phyloP scores from a whole-genome alignment of 768 basidiomycete genomes.

The Mycena capillaripes region DNA sequence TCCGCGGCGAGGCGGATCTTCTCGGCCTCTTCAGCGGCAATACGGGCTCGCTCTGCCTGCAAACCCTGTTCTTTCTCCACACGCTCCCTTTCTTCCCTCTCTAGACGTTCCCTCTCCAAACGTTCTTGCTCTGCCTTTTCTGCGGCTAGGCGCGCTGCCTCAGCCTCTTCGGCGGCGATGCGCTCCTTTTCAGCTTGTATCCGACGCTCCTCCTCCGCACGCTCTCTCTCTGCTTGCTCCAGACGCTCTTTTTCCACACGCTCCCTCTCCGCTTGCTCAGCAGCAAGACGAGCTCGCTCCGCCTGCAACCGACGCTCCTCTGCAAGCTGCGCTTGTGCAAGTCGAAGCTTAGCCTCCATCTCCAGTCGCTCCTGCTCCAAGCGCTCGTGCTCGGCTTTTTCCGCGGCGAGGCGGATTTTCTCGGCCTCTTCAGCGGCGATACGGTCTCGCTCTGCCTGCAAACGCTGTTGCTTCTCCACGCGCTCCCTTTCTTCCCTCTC shows the following conservation, averaged over 20 bases:
- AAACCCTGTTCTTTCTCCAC: constrained; percentile 22
- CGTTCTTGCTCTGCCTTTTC: constrained; percentile 27
- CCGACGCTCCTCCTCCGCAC: constrained; percentile 29
- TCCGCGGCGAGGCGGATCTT: constrained; percentile 18
- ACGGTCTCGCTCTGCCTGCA: constrained; percentile 39
- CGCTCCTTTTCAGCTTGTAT: constrained; percentile 23
- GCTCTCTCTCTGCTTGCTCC: constrained; percentile 24
- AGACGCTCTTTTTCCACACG: constrained; percentile 22
- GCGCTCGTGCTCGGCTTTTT: constrained; percentile 30
- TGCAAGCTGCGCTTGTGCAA: constrained; percentile 39
- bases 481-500: constrained; percentile 27
- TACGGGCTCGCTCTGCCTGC: constrained; percentile 24
- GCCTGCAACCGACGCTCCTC: constrained; percentile 38
- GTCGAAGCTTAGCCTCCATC: constrained; percentile 37
- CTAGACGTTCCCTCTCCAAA: constrained; percentile 9
- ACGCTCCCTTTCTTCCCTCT: constrained; percentile 16
- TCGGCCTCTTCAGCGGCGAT: constrained; percentile 36
- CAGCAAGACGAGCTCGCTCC: constrained; percentile 29
- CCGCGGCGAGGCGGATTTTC: no score
- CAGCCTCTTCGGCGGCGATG: constrained; percentile 29
- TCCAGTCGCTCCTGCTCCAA: constrained; percentile 34
- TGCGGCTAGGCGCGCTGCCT: constrained; percentile 16
- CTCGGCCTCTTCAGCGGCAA: constrained; percentile 27
- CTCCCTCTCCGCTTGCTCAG: constrained; percentile 29
- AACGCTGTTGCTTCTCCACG: constrained; percentile 41